Evolutionary conservation across 768 basidiomycete genomes (phyloP).

Genomic region (Termitomyces heimii): DNA sequence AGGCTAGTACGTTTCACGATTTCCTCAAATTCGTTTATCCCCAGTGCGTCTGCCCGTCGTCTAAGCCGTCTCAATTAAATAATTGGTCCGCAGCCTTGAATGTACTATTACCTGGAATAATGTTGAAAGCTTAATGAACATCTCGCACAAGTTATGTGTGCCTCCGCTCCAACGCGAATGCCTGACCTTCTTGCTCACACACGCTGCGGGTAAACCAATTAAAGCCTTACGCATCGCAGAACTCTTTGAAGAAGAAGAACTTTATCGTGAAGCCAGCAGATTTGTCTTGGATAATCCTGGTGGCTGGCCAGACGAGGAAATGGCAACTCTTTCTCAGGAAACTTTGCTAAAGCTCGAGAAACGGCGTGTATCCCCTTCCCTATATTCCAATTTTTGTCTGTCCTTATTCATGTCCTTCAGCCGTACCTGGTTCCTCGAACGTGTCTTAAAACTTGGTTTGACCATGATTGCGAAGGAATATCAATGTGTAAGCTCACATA

Average conservation of each 20-base stretch:
- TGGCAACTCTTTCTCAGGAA: conserved; percentile 74
- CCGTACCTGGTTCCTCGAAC: conserved; percentile 92
- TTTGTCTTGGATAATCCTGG: conserved; percentile 93
- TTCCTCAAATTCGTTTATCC: conserved; percentile 93
- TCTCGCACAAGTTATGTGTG: conserved; percentile 84
- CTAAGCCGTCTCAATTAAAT: neutral
- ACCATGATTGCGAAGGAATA: conserved; percentile 91
- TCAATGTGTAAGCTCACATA: conserved; percentile 66
- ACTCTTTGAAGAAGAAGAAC: conserved; percentile 82
- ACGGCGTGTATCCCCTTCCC: conserved; percentile 47
- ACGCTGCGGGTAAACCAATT: conserved; percentile 89
- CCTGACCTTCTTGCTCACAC: conserved; percentile 82
- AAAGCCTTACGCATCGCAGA: conserved; percentile 92
- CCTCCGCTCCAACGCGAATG: conserved; percentile 78
- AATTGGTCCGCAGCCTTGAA: conserved; percentile 48
- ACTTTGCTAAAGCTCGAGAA: conserved; percentile 89
- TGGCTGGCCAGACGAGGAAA: conserved; percentile 74
- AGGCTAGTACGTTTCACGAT: conserved; percentile 87
- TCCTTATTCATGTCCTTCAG: conserved; percentile 28
- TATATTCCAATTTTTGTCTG: neutral
- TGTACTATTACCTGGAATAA: conserved; percentile 96
- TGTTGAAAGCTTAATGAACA: conserved; percentile 86
- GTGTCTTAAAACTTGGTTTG: conserved; percentile 86
- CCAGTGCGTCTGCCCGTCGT: conserved; percentile 48
- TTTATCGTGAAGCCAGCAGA: conserved; percentile 85